A percentile compares a stretch with the other conserved stretches of the same genome.
phyloP scores from a whole-genome alignment of 108 stramenopile species.

The Skeletonema costatum region DNA sequence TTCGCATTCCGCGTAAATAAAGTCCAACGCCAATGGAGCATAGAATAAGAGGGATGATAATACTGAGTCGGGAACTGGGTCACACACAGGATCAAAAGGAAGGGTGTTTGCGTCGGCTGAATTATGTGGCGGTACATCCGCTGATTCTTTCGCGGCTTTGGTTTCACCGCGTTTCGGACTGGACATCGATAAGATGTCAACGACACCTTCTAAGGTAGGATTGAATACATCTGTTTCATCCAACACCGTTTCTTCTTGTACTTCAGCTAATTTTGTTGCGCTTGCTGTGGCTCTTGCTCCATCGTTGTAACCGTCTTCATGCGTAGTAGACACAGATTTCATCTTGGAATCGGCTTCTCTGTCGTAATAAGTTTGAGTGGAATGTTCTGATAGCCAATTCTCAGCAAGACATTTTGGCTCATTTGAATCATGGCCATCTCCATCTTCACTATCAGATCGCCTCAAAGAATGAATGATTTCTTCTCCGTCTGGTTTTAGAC shows the following conservation, averaged over 20 bases:
- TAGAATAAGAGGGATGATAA: conserved; percentile 76
- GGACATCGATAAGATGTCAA: conserved; percentile 32
- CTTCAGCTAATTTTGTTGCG: background rate
- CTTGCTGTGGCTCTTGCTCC: conserved; percentile 21
- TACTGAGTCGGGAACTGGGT: conserved; percentile 60
- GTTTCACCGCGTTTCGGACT: background rate
- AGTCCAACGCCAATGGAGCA: conserved; percentile 91
- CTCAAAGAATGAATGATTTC: conserved; percentile 72
- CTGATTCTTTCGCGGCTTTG: background rate
- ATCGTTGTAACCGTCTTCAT: background rate
- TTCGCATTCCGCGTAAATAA: conserved; percentile 85
- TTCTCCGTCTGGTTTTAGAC: conserved; percentile 85
- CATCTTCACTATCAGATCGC: background rate
- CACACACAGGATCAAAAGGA: conserved; percentile 70
- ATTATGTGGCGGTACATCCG: background rate
- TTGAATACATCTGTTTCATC: conserved; percentile 57
- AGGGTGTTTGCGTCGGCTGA: conserved; percentile 1
- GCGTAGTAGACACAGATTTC: background rate
- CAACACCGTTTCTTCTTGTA: conserved; percentile 37
- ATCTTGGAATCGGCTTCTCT: background rate
- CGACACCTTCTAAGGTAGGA: conserved; percentile 30
- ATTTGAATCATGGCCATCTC: conserved; percentile 1
- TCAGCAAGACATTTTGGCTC: background rate
- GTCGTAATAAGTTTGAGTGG: background rate
- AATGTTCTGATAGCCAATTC: background rate